Evolutionary conservation across 106 monocot species (phyloP).

Genomic region (Allium fistulosum): DNA sequence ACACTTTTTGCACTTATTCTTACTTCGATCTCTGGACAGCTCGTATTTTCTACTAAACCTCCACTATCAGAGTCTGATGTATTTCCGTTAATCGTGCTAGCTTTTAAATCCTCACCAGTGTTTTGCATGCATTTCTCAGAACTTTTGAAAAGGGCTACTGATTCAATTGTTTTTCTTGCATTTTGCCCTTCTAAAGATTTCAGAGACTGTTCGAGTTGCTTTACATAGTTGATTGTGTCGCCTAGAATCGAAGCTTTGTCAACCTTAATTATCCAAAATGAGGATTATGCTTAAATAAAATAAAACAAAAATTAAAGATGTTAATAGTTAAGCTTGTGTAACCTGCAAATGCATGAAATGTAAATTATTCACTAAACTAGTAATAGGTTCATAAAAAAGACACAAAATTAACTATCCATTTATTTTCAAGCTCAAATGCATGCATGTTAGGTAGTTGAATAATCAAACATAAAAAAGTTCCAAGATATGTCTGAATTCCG

Average conservation of each 20-base stretch:
- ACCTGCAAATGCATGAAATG: not conserved
- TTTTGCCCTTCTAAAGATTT: conserved; percentile 37
- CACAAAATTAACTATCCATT: not conserved
- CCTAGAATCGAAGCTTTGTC: conserved; percentile 71
- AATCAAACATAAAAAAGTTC: too few species aligned
- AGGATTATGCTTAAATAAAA: not conserved
- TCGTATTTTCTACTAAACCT: not conserved
- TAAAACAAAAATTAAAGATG: not conserved
- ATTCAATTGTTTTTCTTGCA: conserved; percentile 23
- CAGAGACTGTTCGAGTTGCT: conserved; percentile 46
- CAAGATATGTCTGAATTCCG: too few species aligned
- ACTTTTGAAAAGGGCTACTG: conserved; percentile 21
- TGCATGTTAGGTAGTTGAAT: too few species aligned
- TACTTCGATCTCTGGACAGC: conserved; percentile 44
- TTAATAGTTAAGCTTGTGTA: not conserved
- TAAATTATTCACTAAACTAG: too few species aligned
- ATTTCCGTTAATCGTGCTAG: not conserved
- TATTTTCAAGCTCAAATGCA: not conserved
- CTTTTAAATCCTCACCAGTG: not conserved
- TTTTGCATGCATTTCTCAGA: conserved; percentile 1
- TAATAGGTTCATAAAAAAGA: not conserved
- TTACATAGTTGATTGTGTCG: conserved; percentile 61
- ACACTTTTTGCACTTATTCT: conserved; percentile 31
- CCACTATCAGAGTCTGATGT: conserved; percentile 6
- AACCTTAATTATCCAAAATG: conserved; percentile 16